Evolutionary conservation across 805 yeast genomes (phyloP).

Genomic region (Candida sphagnicola): DNA sequence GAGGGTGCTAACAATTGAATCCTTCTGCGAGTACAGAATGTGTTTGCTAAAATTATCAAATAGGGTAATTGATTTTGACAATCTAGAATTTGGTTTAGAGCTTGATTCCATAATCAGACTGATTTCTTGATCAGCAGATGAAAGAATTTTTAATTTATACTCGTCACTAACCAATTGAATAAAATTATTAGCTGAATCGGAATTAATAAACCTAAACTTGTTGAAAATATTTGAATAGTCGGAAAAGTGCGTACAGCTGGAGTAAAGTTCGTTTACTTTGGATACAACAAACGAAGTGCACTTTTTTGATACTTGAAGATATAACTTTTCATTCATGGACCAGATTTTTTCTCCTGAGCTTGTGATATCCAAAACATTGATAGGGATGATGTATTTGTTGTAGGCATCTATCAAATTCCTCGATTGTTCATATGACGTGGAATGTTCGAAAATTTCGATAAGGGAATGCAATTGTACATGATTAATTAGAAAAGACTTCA

Average conservation of each 20-base stretch:
- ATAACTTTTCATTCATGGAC: conserved; percentile 24
- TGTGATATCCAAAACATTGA: conserved; percentile 29
- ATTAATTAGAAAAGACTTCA: conserved; percentile 44
- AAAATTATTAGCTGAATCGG: conserved; percentile 13
- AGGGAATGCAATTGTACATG: conserved; percentile 50
- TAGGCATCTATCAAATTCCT: conserved; percentile 22
- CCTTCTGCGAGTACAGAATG: neutral
- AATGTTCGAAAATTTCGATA: conserved; percentile 13
- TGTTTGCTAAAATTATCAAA: neutral
- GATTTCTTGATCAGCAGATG: conserved; percentile 25
- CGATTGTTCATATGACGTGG: conserved; percentile 9
- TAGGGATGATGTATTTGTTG: conserved; percentile 23
- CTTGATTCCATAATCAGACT: conserved; percentile 14
- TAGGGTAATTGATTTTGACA: conserved; percentile 1
- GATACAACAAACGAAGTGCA: conserved; percentile 18
- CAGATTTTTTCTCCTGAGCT: conserved; percentile 27
- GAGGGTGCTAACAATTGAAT: conserved; percentile 8
- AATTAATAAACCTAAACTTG: conserved; percentile 14
- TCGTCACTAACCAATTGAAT: conserved; percentile 32
- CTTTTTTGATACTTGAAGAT: conserved; percentile 16
- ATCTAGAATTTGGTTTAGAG: conserved; percentile 4
- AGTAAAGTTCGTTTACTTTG: conserved; percentile 23
- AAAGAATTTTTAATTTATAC: conserved; percentile 27
- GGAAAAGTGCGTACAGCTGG: conserved; percentile 19
- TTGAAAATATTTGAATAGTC: conserved; percentile 25